Evolutionary conservation across 1,139 yeast species (phyloP).

Genomic region (Kurtzmaniella quercitrusa): DNA sequence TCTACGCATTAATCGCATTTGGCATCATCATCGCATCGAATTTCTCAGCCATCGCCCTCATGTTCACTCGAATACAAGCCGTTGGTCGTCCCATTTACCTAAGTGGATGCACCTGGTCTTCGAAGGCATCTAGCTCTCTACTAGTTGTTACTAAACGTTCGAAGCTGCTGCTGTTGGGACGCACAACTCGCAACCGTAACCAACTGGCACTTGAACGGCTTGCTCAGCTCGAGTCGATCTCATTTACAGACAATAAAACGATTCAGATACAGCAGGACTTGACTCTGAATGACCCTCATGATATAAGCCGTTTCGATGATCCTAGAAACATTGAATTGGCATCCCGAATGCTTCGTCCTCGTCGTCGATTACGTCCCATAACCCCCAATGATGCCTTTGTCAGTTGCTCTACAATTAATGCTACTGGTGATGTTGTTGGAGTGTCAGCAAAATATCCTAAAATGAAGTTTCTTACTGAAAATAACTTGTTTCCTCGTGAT

Average conservation of each 20-base stretch:
- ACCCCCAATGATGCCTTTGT: slow-evolving; percentile 57
- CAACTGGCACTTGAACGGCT: slow-evolving; percentile 5
- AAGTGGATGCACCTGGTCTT: not conserved
- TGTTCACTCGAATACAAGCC: not conserved
- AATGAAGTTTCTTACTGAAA: slow-evolving; percentile 68
- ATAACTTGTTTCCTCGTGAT: slow-evolving; percentile 78
- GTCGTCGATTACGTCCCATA: slow-evolving; percentile 34
- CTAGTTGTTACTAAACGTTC: not conserved
- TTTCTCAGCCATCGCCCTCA: too few species aligned
- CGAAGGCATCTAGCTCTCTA: not conserved
- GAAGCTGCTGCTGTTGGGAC: not conserved
- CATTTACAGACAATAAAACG: slow-evolving; percentile 7
- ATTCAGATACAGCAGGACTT: slow-evolving; percentile 4
- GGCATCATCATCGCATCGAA: too few species aligned
- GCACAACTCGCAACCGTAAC: slow-evolving; percentile 8
- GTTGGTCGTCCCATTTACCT: not conserved
- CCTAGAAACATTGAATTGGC: slow-evolving; percentile 1
- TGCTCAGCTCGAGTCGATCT: not conserved
- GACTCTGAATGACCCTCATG: slow-evolving; percentile 1
- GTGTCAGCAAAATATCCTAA: slow-evolving; percentile 78
- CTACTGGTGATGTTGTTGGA: slow-evolving; percentile 65
- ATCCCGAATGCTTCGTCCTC: slow-evolving; percentile 2
- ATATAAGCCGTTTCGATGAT: slow-evolving; percentile 3
- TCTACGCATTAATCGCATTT: too few species aligned
- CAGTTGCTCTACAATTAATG: slow-evolving; percentile 72